Base-by-base conservation (phyloP, 1,139 yeast genomes). In the Yarrowia galli region DNA sequence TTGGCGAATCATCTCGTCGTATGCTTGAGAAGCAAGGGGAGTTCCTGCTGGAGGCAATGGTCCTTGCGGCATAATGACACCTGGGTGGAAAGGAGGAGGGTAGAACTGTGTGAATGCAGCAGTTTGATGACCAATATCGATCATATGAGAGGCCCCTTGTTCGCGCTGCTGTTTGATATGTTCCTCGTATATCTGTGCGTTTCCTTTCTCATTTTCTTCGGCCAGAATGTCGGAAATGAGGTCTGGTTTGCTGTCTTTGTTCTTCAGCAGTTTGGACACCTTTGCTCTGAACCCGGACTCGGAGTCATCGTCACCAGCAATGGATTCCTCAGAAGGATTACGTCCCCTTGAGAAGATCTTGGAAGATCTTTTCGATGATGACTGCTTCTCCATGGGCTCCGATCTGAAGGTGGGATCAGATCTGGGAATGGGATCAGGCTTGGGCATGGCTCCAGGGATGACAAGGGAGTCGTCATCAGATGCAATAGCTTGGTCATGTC, bases 241-340 rank as follows among this genome's bases (percentile, higher is more conserved):
- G 10, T 58, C 64, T 2, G 28, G 64, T 18, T 43, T 32, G 20
- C 64, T 58, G 12, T 58, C 64, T 16, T 58, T 58, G 28, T 38
- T 25, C 46, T 43, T 42, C 6, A 58, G 25, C 28, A 58, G 64
- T 20, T 58, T 58, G 20, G 64, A 58, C 22, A 58, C 46, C 36
- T 58, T 58, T 3, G 64, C 64, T 28, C 48, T 58, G 51, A 58
- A 58, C 2, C 64, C 64, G 2, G 42, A 9, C 32, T 58, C 64
- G 18, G 64, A 18, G 36, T 43, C 32, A 5, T 28, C 64, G 42
- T 58, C 64, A 9, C 51, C 64, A 4, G 51, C 64, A 10, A 58
- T 16, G 2, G 64, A 58, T 13, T 12, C 40, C 6, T 58, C 64
- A 9, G 64, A 20, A 3, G 42, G 22, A 2, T 20, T 6, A 20